Conservation (phyloP, 257 asterid species). For the Perilla frutescens region DNA sequence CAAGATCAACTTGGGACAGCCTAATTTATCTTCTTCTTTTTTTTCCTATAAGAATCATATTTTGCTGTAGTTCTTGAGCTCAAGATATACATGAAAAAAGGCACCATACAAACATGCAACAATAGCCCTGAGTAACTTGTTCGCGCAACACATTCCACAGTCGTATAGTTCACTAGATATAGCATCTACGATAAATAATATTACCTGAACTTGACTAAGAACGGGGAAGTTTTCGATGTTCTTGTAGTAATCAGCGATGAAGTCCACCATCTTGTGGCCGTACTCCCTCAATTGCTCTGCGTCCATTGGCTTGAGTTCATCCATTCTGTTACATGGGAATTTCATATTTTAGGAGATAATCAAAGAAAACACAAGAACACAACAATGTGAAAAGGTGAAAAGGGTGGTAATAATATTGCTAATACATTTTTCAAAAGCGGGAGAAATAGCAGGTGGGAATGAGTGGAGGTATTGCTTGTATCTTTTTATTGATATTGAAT, state of each 20-base stretch:
- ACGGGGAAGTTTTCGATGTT: constrained; percentile 81
- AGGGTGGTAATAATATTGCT: neutral
- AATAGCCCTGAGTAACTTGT: neutral
- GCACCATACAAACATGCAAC: neutral
- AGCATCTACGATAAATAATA: neutral
- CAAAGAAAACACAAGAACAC: constrained; percentile 7
- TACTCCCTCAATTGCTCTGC: constrained; percentile 83
- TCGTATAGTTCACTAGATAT: too few relatives aligned
- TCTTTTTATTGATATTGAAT: neutral
- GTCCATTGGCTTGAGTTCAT: constrained; percentile 84
- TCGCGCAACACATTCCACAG: neutral
- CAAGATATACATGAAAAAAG: neutral
- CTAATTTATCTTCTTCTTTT: neutral
- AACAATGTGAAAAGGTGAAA: neutral
- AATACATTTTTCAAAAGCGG: constrained; percentile 31
- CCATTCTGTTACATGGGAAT: constrained; percentile 55
- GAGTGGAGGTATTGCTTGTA: neutral
- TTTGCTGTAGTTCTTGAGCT: neutral
- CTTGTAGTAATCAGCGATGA: constrained; percentile 93
- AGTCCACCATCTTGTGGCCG: constrained; percentile 94
- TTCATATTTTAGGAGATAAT: neutral
- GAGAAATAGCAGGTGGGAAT: neutral
- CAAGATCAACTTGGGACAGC: neutral
- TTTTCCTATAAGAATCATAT: neutral
- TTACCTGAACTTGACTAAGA: constrained; percentile 96